Conservation (phyloP, 805 yeast genomes). For the Yamadazyma paraphyllophila region DNA sequence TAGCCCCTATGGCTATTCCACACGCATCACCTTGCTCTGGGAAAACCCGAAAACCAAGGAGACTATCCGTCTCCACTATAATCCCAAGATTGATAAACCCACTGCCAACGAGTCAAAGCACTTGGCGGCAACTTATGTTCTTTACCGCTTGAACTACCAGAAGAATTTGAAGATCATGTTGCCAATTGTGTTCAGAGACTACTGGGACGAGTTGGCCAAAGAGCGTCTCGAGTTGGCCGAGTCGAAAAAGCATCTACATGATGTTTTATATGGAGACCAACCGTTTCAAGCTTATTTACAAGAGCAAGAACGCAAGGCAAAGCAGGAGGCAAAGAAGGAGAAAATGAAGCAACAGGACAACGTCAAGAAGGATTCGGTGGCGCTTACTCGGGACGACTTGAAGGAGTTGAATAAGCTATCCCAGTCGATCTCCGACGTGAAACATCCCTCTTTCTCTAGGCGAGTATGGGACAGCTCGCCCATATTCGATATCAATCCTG, state of each 20-base stretch:
- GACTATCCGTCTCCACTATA: slow-evolving; percentile 53
- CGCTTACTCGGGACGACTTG: not conserved
- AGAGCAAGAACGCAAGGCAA: slow-evolving; percentile 8
- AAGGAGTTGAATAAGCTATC: slow-evolving; percentile 1
- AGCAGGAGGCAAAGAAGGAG: slow-evolving; percentile 4
- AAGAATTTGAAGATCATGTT: slow-evolving; percentile 85
- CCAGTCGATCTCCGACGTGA: not conserved
- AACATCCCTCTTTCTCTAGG: slow-evolving; percentile 13
- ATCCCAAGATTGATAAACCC: slow-evolving; percentile 59
- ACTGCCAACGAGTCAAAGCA: slow-evolving; percentile 90
- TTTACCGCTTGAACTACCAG: slow-evolving; percentile 74
- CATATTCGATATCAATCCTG: slow-evolving; percentile 64
- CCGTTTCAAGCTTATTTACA: slow-evolving; percentile 59
- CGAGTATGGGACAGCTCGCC: slow-evolving; percentile 74
- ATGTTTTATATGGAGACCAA: slow-evolving; percentile 57
- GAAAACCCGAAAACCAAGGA: slow-evolving; percentile 82
- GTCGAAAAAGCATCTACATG: slow-evolving; percentile 45
- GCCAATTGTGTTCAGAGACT: slow-evolving; percentile 74
- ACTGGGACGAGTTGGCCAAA: slow-evolving; percentile 74
- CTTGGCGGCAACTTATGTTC: slow-evolving; percentile 82
- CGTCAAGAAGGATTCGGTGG: not conserved
- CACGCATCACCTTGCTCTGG: slow-evolving; percentile 63
- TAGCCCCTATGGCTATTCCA: slow-evolving; percentile 52
- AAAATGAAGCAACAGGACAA: slow-evolving; percentile 4
- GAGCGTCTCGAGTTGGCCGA: slow-evolving; percentile 34